A percentile compares a stretch with the other conserved stretches of the same genome.
These are phyloP conservation scores for Gonium pectorale DNA, from an alignment of 139 green algal species.

Conservation along the genomic window DNA sequence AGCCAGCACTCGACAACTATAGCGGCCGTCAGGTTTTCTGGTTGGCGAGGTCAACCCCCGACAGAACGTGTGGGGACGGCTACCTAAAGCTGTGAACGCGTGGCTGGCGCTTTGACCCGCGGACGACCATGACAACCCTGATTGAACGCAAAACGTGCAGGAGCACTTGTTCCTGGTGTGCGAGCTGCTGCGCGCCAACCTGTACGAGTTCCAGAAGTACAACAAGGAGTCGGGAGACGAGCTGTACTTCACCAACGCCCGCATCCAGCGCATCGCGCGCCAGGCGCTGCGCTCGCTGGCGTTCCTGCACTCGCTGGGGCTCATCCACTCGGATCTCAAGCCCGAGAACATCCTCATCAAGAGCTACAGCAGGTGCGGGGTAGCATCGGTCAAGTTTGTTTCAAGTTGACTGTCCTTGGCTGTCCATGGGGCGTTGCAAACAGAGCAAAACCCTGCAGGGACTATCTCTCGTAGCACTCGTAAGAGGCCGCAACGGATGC, in stretches of 20 bases:
- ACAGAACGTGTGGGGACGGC: too few species aligned
- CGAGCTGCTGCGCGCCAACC: constrained; percentile 96
- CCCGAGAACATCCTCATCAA: constrained; percentile 98
- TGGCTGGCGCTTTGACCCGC: not conserved
- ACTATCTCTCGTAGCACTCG: too few species aligned
- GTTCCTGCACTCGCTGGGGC: constrained; percentile 91
- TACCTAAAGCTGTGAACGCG: too few species aligned
- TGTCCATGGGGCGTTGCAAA: too few species aligned
- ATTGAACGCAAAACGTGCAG: constrained; percentile 45
- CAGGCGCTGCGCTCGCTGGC: constrained; percentile 83
- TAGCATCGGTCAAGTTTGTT: too few species aligned
- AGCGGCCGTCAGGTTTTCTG: too few species aligned
- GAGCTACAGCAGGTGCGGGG: constrained; percentile 83
- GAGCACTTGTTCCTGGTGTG: constrained; percentile 98
- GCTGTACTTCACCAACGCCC: constrained; percentile 92
- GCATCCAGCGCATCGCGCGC: constrained; percentile 88
- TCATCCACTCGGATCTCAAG: constrained; percentile 98
- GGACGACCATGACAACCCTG: not conserved
- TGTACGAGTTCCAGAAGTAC: constrained; percentile 99
- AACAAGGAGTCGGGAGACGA: constrained; percentile 85
- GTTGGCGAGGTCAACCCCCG: too few species aligned
- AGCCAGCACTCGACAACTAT: too few species aligned
- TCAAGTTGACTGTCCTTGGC: too few species aligned
- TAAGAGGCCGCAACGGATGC: too few species aligned
- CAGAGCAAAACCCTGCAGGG: too few species aligned